Evolutionary conservation across 805 yeast species (phyloP).

Genomic region (Candida argentea): DNA sequence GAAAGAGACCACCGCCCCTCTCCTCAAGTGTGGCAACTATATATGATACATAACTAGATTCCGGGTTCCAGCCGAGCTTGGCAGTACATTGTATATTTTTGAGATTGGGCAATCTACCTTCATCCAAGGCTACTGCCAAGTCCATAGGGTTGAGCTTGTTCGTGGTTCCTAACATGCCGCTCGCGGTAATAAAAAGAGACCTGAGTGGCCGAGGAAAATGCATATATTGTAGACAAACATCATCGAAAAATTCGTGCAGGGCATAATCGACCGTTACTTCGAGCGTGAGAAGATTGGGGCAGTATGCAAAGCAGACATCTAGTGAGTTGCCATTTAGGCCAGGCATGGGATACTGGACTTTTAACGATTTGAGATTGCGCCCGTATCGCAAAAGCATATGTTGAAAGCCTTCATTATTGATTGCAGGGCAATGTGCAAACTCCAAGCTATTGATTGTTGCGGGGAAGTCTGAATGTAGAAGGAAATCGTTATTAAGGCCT

Average conservation of each 20-base stretch:
- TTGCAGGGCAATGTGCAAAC: slow-evolving; percentile 78
- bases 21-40: slow-evolving; percentile 64
- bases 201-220: slow-evolving; percentile 38
- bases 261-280: slow-evolving; percentile 76
- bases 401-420: slow-evolving; percentile 57
- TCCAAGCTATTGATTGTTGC: slow-evolving; percentile 58
- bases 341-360: slow-evolving; percentile 86
- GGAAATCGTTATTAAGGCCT: slow-evolving; percentile 76
- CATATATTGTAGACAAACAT: slow-evolving; percentile 15
- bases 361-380: slow-evolving; percentile 46
- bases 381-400: slow-evolving; percentile 58
- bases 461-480: slow-evolving; percentile 65
- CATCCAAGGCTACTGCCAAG: slow-evolving; percentile 73
- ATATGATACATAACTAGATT: slow-evolving; percentile 29
- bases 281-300: slow-evolving; percentile 60
- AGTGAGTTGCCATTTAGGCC: slow-evolving; percentile 56
- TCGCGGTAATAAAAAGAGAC: slow-evolving; percentile 63
- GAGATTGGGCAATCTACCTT: slow-evolving; percentile 63
- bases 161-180: slow-evolving; percentile 80
- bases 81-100: slow-evolving; percentile 57
- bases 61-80: slow-evolving; percentile 77
- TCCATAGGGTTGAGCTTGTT: slow-evolving; percentile 83
- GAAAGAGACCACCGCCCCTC: slow-evolving; percentile 65
- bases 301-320: slow-evolving; percentile 62
- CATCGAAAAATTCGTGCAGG: slow-evolving; percentile 32